Evolutionary conservation across 495 filamentous ascomycete genomes (phyloP).

Genomic region (Hyaloscypha variabilis): DNA sequence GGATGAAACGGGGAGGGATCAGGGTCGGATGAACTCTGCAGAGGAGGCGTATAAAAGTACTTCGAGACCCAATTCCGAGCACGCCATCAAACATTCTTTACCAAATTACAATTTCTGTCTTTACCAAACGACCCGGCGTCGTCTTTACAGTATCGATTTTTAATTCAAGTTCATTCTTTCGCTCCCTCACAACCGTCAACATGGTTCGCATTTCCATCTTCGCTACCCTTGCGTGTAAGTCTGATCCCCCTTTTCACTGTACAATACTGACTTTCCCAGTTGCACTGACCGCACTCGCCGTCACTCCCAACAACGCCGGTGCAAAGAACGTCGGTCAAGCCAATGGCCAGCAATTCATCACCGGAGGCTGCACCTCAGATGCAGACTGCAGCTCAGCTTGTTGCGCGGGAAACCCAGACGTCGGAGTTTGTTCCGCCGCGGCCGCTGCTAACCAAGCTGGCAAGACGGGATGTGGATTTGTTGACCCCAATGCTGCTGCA

Average conservation of each 20-base stretch:
- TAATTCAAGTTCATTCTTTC: slow-evolving; percentile 17
- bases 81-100: background rate
- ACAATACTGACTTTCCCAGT: slow-evolving; percentile 27
- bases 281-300: slow-evolving; percentile 35
- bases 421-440: slow-evolving; percentile 46
- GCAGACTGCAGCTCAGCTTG: slow-evolving; percentile 46
- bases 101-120: background rate
- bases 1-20: background rate
- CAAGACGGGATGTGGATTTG: slow-evolving; percentile 46
- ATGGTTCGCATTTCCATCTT: slow-evolving; percentile 43
- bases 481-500: slow-evolving; percentile 42
- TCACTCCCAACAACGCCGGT: slow-evolving; percentile 45
- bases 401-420: slow-evolving; percentile 41
- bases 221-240: slow-evolving; percentile 38
- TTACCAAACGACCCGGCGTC: slow-evolving; percentile 35
- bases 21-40: background rate
- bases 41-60: background rate
- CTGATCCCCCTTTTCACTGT: background rate
- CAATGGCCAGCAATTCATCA: slow-evolving; percentile 53
- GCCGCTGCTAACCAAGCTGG: slow-evolving; percentile 44
- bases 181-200: slow-evolving; percentile 25
- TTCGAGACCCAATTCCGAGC: background rate
- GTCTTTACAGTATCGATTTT: slow-evolving; percentile 21
- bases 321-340: slow-evolving; percentile 53
- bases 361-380: slow-evolving; percentile 48